A percentile compares a stretch with the other conserved stretches of the same genome.
phyloP scores from a whole-genome alignment of 345 rosid genomes.

The Sonneratia caseolaris region DNA sequence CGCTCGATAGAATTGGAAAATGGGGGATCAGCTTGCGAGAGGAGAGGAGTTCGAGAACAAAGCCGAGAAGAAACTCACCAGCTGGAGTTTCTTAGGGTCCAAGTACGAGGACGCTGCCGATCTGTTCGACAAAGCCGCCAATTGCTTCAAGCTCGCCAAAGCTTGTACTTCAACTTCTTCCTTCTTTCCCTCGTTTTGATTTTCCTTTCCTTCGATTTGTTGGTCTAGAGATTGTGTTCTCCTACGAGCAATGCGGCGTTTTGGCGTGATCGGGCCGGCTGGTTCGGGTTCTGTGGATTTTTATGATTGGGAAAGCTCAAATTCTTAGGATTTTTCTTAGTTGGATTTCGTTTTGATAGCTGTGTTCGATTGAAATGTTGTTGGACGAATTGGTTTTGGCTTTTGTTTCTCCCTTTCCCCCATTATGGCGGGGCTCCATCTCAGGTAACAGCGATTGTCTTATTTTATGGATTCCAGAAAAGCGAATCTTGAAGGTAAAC shows the following conservation, averaged over 20 bases:
- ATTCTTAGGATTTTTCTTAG: not conserved
- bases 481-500: too few relatives aligned
- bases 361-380: not conserved
- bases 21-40: conserved; percentile 50
- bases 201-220: not conserved
- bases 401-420: too few relatives aligned
- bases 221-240: not conserved
- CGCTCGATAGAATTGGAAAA: conserved; percentile 8
- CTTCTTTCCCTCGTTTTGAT: not conserved
- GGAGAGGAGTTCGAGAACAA: conserved; percentile 56
- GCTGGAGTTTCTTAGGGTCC: conserved; percentile 59
- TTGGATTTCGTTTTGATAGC: not conserved
- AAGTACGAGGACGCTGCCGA: conserved; percentile 69
- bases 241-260: not conserved
- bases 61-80: conserved; percentile 56
- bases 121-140: conserved; percentile 66
- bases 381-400: too few relatives aligned
- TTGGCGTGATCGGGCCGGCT: not conserved
- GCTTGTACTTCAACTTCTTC: conserved; percentile 25
- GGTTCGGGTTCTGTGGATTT: not conserved
- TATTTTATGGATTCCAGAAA: too few relatives aligned
- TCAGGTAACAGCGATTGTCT: not conserved
- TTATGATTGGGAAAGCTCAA: not conserved
- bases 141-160: conserved; percentile 65
- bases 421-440: not conserved